A percentile compares a stretch with the other conserved stretches of the same genome.
These are phyloP conservation scores for Aureobasidium sp. DNA, from an alignment of 2,329 filamentous ascomycete species.

Conservation along the genomic window DNA sequence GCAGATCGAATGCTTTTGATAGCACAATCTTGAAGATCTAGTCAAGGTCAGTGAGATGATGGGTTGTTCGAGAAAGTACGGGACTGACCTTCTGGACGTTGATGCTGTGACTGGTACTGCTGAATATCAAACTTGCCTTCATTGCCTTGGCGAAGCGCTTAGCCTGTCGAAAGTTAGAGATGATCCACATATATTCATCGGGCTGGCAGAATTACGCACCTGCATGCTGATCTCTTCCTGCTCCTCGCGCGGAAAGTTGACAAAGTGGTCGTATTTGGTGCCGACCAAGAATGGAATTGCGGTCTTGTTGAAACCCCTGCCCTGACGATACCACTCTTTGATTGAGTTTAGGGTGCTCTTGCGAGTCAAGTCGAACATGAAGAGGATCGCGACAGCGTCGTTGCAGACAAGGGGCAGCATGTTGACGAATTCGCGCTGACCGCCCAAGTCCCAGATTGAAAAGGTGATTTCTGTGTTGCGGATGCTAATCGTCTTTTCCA, in stretches of 20 bases:
- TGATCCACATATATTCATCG: neutral
- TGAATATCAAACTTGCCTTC: constrained; percentile 96
- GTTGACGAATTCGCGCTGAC: constrained; percentile 98
- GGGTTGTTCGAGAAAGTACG: neutral
- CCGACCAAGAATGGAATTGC: constrained; percentile 97
- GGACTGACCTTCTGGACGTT: constrained; percentile 88
- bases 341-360: constrained; percentile 99
- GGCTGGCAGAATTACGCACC: constrained; percentile 43
- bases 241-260: constrained; percentile 95
- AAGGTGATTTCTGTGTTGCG: constrained; percentile 99
- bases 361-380: constrained; percentile 98
- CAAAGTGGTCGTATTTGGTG: constrained; percentile 98
- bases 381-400: constrained; percentile 94
- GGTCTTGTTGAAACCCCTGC: constrained; percentile 97
- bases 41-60: neutral
- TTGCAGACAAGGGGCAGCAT: constrained; percentile 99
- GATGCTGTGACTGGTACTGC: constrained; percentile 97
- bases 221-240: constrained; percentile 98
- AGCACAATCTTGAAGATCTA: constrained; percentile 99
- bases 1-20: constrained; percentile 96
- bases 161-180: constrained; percentile 48
- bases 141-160: constrained; percentile 96
- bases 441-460: constrained; percentile 97
- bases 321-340: constrained; percentile 99
- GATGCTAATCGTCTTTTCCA: constrained; percentile 99